Conservation (phyloP, 345 rosid species). For the Hibiscus syriacus region DNA sequence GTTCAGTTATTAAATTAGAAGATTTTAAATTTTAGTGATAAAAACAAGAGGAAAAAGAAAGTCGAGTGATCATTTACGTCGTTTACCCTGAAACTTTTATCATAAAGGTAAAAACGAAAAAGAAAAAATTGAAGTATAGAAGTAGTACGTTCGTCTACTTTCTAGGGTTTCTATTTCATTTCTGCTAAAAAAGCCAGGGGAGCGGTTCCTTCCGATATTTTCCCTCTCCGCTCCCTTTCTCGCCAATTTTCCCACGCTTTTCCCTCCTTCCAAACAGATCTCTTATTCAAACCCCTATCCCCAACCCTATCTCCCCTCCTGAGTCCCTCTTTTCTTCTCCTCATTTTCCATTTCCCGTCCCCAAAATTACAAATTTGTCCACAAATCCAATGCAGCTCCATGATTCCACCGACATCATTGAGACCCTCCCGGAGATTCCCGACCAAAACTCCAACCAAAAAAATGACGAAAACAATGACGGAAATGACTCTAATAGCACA, state of each 20-base stretch:
- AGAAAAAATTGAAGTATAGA: constrained; percentile 1
- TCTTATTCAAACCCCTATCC: background rate
- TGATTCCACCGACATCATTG: constrained; percentile 15
- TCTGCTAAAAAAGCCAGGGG: background rate
- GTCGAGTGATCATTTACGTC: no score
- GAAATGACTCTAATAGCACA: background rate
- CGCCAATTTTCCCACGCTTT: background rate
- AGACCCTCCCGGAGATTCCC: constrained; percentile 16
- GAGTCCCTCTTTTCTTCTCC: background rate
- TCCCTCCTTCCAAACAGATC: constrained; percentile 22
- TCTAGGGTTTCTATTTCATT: constrained; percentile 43
- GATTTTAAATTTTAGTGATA: no score
- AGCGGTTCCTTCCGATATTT: background rate
- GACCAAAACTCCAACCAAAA: background rate
- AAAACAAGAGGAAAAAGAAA: no score
- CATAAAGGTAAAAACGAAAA: no score
- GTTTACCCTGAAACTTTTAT: no score
- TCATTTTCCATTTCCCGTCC: background rate
- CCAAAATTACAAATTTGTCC: background rate
- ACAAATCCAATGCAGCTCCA: constrained; percentile 27
- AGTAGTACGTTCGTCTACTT: constrained; percentile 18
- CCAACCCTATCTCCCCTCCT: background rate
- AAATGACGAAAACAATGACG: background rate
- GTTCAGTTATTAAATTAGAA: no score
- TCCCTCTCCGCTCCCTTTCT: constrained; percentile 14